Evolutionary conservation across 768 basidiomycete species (phyloP).

Genomic region (Russula virescens): DNA sequence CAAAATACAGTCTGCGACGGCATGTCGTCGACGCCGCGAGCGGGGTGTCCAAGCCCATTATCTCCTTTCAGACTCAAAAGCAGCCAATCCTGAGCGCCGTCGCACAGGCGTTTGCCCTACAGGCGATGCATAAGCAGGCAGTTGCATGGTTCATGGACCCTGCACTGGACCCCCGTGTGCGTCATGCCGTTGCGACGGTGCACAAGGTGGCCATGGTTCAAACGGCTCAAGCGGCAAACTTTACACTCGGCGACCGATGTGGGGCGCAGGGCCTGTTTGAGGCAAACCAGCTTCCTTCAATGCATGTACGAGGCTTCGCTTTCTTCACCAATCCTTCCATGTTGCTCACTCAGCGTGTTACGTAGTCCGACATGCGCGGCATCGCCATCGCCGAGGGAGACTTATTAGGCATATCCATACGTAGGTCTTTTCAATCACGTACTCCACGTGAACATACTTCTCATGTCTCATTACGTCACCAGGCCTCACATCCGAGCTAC

Average conservation of each 20-base stretch:
- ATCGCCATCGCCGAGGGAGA: slow-evolving; percentile 46
- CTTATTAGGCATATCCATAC: slow-evolving; percentile 39
- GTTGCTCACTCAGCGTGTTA: slow-evolving; percentile 22
- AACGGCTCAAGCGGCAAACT: slow-evolving; percentile 30
- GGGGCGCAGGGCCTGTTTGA: slow-evolving; percentile 65
- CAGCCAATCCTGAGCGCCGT: slow-evolving; percentile 51
- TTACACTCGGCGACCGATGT: slow-evolving; percentile 55
- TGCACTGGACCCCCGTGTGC: slow-evolving; percentile 40
- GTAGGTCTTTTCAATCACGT: slow-evolving; percentile 38
- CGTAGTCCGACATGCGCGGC: slow-evolving; percentile 26
- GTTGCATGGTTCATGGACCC: slow-evolving; percentile 35
- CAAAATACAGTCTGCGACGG: slow-evolving; percentile 54
- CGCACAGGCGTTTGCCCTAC: slow-evolving; percentile 47
- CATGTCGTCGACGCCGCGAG: slow-evolving; percentile 42
- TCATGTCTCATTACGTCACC: not conserved
- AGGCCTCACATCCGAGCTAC: slow-evolving; percentile 55
- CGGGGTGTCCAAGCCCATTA: slow-evolving; percentile 43
- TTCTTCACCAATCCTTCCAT: slow-evolving; percentile 26
- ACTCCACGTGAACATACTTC: not conserved
- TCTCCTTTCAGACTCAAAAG: slow-evolving; percentile 61
- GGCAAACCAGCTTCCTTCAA: slow-evolving; percentile 52
- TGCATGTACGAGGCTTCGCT: slow-evolving; percentile 38
- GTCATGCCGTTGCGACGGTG: slow-evolving; percentile 52
- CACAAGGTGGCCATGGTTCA: slow-evolving; percentile 47
- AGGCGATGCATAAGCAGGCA: slow-evolving; percentile 38